Evolutionary conservation across 225 moss, liverwort and hornwort genomes (phyloP).

Genomic region (Physcomitrium patens): DNA sequence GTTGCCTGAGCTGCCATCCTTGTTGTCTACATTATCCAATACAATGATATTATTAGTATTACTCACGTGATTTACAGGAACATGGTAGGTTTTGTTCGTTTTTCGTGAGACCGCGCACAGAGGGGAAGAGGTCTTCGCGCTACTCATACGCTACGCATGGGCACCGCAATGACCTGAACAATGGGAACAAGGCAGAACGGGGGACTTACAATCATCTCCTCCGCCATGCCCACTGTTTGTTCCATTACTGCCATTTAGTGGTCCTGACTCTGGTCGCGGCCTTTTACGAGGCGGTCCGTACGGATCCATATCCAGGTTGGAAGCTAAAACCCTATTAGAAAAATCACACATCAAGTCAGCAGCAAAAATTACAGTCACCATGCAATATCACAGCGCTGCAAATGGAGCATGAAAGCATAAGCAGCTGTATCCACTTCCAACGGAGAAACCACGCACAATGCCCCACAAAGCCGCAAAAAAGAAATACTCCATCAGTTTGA

Average conservation of each 20-base stretch:
- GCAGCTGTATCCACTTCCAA: no score
- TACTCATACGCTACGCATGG: background rate
- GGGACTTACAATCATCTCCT: conserved; percentile 66
- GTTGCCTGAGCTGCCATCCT: conserved; percentile 75
- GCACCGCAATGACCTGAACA: background rate
- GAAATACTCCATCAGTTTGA: no score
- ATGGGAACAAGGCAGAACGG: background rate
- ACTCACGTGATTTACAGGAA: conserved; percentile 22
- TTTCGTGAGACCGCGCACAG: no score
- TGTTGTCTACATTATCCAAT: conserved; percentile 72
- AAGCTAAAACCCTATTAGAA: conserved; percentile 38
- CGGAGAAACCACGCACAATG: no score
- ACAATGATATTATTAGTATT: conserved; percentile 57
- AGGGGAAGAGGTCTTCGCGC: background rate
- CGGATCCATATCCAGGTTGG: conserved; percentile 77
- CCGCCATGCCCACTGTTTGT: conserved; percentile 61
- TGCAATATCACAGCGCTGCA: no score
- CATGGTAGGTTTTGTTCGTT: background rate
- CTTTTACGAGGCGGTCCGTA: conserved; percentile 96
- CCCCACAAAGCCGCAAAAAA: no score
- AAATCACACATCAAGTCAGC: background rate
- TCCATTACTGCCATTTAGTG: conserved; percentile 63
- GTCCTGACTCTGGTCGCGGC: conserved; percentile 75
- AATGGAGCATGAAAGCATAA: no score
- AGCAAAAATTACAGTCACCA: background rate